Evolutionary conservation across 2,329 filamentous ascomycete species (phyloP).

Genomic region (Didymosphaeria variabile): DNA sequence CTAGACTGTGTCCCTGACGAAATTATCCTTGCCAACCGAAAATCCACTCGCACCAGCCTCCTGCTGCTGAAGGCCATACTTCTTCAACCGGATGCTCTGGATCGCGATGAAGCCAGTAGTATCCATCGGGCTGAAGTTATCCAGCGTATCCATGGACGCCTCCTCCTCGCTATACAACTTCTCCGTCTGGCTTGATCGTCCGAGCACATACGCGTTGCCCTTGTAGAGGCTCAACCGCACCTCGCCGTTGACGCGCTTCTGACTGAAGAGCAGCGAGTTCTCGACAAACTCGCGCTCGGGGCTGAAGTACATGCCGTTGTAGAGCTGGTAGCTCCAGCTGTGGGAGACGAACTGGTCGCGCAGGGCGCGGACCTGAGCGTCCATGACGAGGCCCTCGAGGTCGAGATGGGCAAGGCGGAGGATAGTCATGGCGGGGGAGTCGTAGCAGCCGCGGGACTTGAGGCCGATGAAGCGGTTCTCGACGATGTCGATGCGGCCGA

Average conservation of each 20-base stretch:
- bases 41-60: slow-evolving; percentile 39
- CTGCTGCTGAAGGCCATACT: slow-evolving; percentile 50
- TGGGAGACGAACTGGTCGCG: slow-evolving; percentile 75
- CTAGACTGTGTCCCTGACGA: neutral
- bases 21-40: slow-evolving; percentile 6
- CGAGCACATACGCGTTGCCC: slow-evolving; percentile 69
- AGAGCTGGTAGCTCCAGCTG: slow-evolving; percentile 54
- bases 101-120: slow-evolving; percentile 76
- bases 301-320: slow-evolving; percentile 75
- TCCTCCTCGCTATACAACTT: slow-evolving; percentile 75
- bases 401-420: slow-evolving; percentile 68
- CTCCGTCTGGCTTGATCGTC: slow-evolving; percentile 69
- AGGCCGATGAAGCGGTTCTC: slow-evolving; percentile 83
- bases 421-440: slow-evolving; percentile 58
- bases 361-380: slow-evolving; percentile 72
- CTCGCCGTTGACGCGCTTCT: slow-evolving; percentile 53
- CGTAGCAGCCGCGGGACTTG: slow-evolving; percentile 83
- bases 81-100: slow-evolving; percentile 67
- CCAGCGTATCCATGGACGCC: slow-evolving; percentile 75
- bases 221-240: slow-evolving; percentile 73
- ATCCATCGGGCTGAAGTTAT: slow-evolving; percentile 71
- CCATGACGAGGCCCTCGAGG: slow-evolving; percentile 72
- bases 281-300: slow-evolving; percentile 77
- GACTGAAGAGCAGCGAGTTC: slow-evolving; percentile 58
- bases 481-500: slow-evolving; percentile 84